phyloP scores from a whole-genome alignment of 352 stramenopile species.

The Globisporangium paroecandrum region DNA sequence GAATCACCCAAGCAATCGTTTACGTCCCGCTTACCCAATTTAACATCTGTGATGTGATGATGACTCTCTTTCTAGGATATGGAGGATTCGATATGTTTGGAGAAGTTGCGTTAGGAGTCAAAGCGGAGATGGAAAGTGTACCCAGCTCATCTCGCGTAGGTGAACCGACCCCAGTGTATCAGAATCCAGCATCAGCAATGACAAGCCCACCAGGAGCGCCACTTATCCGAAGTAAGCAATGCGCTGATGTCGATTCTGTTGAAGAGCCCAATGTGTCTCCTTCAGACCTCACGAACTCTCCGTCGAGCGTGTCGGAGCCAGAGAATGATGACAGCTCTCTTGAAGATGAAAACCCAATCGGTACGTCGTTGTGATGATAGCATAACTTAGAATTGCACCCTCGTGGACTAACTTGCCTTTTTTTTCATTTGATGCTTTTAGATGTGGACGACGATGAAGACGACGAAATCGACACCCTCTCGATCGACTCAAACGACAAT shows the following conservation, averaged over 20 bases:
- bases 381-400: neutral
- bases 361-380: neutral
- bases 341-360: conserved; percentile 18
- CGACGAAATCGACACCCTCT: conserved; percentile 20
- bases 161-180: neutral
- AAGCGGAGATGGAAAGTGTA: neutral
- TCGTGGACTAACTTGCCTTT: neutral
- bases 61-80: conserved; percentile 25
- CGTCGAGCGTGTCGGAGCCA: conserved; percentile 16
- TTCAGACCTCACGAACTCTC: conserved; percentile 11
- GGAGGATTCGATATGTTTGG: conserved; percentile 36
- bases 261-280: conserved; percentile 13
- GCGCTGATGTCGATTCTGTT: neutral
- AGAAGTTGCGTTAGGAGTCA: conserved; percentile 22
- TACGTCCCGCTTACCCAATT: neutral
- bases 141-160: neutral
- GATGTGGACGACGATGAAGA: conserved; percentile 24
- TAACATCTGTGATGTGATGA: neutral
- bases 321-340: conserved; percentile 19
- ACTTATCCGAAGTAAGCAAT: conserved; percentile 16
- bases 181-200: neutral
- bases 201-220: conserved; percentile 22
- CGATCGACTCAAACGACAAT: conserved; percentile 10
- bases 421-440: neutral
- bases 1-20: neutral